These are phyloP conservation scores for Aspergillus hancockii DNA, from an alignment of 495 filamentous ascomycete species.

Conservation along the genomic window DNA sequence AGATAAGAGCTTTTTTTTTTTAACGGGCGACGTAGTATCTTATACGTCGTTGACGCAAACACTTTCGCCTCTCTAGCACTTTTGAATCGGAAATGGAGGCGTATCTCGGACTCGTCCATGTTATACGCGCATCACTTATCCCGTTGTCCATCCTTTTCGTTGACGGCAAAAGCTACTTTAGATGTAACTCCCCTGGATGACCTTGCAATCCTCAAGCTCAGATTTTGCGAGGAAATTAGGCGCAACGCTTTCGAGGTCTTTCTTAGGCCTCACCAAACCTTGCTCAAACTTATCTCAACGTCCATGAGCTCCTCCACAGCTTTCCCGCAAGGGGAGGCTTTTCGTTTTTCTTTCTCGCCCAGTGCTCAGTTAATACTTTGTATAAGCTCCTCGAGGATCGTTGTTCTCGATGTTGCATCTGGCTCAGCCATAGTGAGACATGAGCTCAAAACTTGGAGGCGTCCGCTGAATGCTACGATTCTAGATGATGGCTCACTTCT, in stretches of 20 bases:
- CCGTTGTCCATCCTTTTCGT: conserved; percentile 66
- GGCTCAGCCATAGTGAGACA: conserved; percentile 62
- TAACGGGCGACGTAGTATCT: conserved; percentile 57
- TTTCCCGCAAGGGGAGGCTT: conserved; percentile 79
- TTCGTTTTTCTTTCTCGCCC: conserved; percentile 78
- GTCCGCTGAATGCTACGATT: conserved; percentile 77
- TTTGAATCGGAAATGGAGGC: conserved; percentile 77
- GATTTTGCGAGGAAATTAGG: conserved; percentile 71
- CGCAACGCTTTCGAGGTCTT: conserved; percentile 81
- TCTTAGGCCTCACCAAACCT: conserved; percentile 65
- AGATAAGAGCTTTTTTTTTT: conserved; percentile 13
- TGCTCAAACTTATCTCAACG: conserved; percentile 77
- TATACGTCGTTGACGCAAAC: conserved; percentile 72
- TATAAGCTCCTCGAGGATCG: conserved; percentile 83
- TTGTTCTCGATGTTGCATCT: conserved; percentile 67
- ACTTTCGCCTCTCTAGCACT: conserved; percentile 81
- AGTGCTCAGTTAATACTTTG: conserved; percentile 73
- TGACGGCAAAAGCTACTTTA: conserved; percentile 50
- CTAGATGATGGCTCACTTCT: conserved; percentile 74
- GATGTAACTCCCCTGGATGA: conserved; percentile 49
- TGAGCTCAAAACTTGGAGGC: conserved; percentile 76
- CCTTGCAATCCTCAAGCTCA: conserved; percentile 59
- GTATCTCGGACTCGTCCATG: conserved; percentile 65
- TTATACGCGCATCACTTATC: conserved; percentile 79
- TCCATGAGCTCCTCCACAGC: conserved; percentile 80